A percentile compares a stretch with the other conserved stretches of the same genome.
These are phyloP conservation scores for Hysterium pulicare DNA, from an alignment of 2,329 filamentous ascomycete species.

Conservation along the genomic window DNA sequence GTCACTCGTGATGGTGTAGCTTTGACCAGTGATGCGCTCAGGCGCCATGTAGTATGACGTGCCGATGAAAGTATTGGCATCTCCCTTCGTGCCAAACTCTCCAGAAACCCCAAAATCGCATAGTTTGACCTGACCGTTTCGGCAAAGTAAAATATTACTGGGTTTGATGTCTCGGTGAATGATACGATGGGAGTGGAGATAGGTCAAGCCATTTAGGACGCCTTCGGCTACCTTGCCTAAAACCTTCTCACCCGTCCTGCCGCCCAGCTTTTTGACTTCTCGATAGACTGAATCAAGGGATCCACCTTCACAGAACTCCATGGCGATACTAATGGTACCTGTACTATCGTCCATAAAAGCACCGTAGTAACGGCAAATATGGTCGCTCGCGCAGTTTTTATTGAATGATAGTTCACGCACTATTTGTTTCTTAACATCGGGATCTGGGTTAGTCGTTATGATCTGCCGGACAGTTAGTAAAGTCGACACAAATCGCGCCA, in stretches of 20 bases:
- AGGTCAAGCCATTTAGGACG: constrained; percentile 88
- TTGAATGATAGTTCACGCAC: constrained; percentile 95
- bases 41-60: constrained; percentile 99
- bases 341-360: constrained; percentile 96
- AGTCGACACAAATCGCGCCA: background rate
- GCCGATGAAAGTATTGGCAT: constrained; percentile 98
- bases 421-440: constrained; percentile 98
- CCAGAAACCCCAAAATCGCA: constrained; percentile 98
- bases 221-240: constrained; percentile 95
- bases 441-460: constrained; percentile 96
- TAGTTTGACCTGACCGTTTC: constrained; percentile 85
- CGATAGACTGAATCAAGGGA: constrained; percentile 96
- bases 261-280: constrained; percentile 92
- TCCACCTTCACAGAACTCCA: constrained; percentile 98
- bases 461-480: constrained; percentile 55
- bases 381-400: constrained; percentile 91
- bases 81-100: constrained; percentile 96
- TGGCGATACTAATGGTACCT: constrained; percentile 94
- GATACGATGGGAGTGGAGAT: constrained; percentile 92
- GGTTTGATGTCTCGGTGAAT: constrained; percentile 99
- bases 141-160: constrained; percentile 90
- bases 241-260: constrained; percentile 94
- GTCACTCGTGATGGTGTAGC: constrained; percentile 96
- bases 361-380: constrained; percentile 97
- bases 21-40: constrained; percentile 94